Percentiles rank a stretch among this genome's conserved stretches.
Evolutionary conservation across 2,329 filamentous ascomycete species (phyloP).

Genomic region (Fusarium longipes): DNA sequence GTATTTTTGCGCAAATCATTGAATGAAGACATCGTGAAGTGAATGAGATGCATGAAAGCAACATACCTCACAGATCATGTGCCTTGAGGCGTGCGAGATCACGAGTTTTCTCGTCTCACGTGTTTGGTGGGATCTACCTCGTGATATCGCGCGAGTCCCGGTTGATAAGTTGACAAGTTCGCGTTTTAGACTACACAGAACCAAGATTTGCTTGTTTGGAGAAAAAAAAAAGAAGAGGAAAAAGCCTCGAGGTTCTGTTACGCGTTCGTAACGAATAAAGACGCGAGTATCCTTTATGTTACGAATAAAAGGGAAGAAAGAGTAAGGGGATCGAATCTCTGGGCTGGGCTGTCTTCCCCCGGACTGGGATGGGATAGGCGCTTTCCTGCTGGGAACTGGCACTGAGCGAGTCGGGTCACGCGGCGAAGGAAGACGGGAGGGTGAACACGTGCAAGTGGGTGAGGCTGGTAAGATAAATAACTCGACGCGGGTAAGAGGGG

Average conservation of each 20-base stretch:
- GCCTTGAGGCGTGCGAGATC: slow-evolving; percentile 55
- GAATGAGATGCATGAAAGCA: slow-evolving; percentile 45
- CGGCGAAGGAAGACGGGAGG: slow-evolving; percentile 52
- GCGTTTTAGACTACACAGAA: slow-evolving; percentile 27
- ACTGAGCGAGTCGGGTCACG: slow-evolving; percentile 52
- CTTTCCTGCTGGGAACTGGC: slow-evolving; percentile 31
- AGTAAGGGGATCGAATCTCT: slow-evolving; percentile 36
- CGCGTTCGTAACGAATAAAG: slow-evolving; percentile 31
- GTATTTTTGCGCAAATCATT: slow-evolving; percentile 10
- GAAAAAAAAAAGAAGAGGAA: slow-evolving; percentile 15
- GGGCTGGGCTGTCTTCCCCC: slow-evolving; percentile 1
- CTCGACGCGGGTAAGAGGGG: slow-evolving; percentile 30
- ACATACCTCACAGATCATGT: slow-evolving; percentile 62
- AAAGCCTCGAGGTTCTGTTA: slow-evolving; percentile 20
- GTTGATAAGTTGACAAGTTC: slow-evolving; percentile 47
- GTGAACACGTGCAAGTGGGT: slow-evolving; percentile 56
- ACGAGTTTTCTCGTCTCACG: slow-evolving; percentile 59
- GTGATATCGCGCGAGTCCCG: slow-evolving; percentile 58
- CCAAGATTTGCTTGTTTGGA: slow-evolving; percentile 20
- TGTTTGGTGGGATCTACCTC: slow-evolving; percentile 60
- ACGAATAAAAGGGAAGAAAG: slow-evolving; percentile 40
- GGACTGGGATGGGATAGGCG: slow-evolving; percentile 16
- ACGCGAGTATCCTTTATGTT: slow-evolving; percentile 47
- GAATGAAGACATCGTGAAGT: slow-evolving; percentile 38
- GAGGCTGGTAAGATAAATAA: slow-evolving; percentile 53